Evolutionary conservation across 305 asterid species (phyloP).

Genomic region (Fraxinus floribunda): DNA sequence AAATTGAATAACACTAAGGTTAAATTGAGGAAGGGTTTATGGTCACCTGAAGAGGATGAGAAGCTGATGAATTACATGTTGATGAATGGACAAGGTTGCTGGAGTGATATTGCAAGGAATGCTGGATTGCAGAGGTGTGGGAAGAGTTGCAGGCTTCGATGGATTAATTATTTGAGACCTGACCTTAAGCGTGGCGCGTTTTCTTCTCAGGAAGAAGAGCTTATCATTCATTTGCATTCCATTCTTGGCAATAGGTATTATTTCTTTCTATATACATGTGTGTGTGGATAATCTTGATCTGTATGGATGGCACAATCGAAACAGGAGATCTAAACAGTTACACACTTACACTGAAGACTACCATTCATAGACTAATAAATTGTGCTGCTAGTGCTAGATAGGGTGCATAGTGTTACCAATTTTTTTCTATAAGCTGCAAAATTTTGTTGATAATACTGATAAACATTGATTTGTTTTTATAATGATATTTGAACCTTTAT

Average conservation of each 20-base stretch:
- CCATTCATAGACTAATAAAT: neutral
- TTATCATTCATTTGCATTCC: constrained; percentile 48
- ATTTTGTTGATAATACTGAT: neutral
- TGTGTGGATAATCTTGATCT: neutral
- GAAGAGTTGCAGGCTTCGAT: constrained; percentile 51
- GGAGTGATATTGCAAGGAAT: constrained; percentile 51
- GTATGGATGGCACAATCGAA: neutral
- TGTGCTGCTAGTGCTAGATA: neutral
- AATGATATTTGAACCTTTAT: neutral
- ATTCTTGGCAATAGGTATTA: constrained; percentile 51
- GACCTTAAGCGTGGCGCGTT: constrained; percentile 54
- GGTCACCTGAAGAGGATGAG: constrained; percentile 60
- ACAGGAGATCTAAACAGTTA: neutral
- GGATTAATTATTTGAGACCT: constrained; percentile 54
- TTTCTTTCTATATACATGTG: neutral
- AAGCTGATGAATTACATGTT: constrained; percentile 46
- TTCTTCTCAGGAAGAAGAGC: constrained; percentile 52
- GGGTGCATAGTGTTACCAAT: neutral
- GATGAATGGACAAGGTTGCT: constrained; percentile 49
- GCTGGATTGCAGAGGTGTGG: constrained; percentile 54
- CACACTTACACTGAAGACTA: too few relatives aligned
- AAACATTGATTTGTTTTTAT: neutral
- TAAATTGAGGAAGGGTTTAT: constrained; percentile 46
- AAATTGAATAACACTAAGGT: constrained; percentile 22
- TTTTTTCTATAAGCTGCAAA: neutral